Base-by-base conservation (phyloP, 1,139 yeast species). In the Lizanozyma gosingica region DNA sequence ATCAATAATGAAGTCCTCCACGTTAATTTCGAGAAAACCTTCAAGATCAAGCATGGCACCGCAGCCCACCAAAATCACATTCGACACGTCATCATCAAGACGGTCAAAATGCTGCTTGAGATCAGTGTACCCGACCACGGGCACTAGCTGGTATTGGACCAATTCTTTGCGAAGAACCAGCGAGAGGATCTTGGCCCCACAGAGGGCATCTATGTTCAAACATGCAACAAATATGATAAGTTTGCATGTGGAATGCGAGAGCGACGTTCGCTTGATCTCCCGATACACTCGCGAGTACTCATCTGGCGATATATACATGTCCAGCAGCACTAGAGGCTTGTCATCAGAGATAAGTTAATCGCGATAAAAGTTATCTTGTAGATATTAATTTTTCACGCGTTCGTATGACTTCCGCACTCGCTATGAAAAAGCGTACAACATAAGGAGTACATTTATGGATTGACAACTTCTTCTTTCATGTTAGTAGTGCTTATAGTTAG, bases 41-140 rank as follows among this genome's bases (percentile, higher is more conserved):
- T 86, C 94, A 34, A 94, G 56, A 59, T 94, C 97, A 27, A 90
- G 76, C 74, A 85, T 80, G 14, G 95, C 95, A n/a, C 98, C 98
- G 62, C 97, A 92, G 0, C 98, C 98, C 2, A 94, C 64, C 37
- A 90, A 66, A 3, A 94, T 60, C 11, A 92, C 83, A 53, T 83
- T 88, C 14, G 78, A 63, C n/a, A 92, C 80, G 42, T 86, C 94
- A 9, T 64, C 71, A 52, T 90, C 97, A 35, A 92, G 62, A 41
- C 72, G 73, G 9, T 52, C 45, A 54, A 78, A 90, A 55, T 83
- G 87, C 33, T 53, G 55, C 45, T 76, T 77, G 49, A 94, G 65
- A 51, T 90, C 97, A 9, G 80, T 64, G 54, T 87, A 92, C 1
- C 99, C 99, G 15, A 87, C 90, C n/a, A 92, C 90, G 0, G 99